A percentile compares a stretch with the other conserved stretches of the same genome.
These are phyloP conservation scores for Linnemannia schmuckeri DNA, from an alignment of 192 early-diverging fungal species.

Conservation along the genomic window DNA sequence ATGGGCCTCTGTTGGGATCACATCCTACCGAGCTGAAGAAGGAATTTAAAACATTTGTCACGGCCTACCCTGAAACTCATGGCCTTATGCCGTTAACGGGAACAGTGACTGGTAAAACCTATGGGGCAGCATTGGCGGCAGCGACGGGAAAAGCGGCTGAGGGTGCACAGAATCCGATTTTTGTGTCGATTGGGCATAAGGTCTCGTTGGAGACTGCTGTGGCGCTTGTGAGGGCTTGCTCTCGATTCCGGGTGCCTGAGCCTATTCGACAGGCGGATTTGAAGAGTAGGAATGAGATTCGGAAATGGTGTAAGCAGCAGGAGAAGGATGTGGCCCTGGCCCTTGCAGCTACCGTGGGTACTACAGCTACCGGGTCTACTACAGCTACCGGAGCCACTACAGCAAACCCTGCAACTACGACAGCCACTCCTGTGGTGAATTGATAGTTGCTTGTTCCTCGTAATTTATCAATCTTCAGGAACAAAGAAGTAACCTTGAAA, in stretches of 20 bases:
- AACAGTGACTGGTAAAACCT: constrained; percentile 59
- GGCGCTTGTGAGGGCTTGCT: constrained; percentile 71
- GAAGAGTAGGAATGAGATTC: constrained; percentile 68
- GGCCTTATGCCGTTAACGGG: constrained; percentile 61
- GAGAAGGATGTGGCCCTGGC: background rate
- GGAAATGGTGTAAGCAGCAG: constrained; percentile 39
- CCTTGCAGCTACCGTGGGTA: background rate
- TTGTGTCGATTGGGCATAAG: constrained; percentile 88
- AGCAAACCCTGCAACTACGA: background rate
- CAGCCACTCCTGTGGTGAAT: no score
- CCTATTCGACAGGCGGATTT: constrained; percentile 92
- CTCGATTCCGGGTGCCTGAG: constrained; percentile 83
- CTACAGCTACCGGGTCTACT: background rate
- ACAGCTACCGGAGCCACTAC: background rate
- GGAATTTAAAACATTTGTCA: constrained; percentile 33
- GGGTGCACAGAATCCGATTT: constrained; percentile 78
- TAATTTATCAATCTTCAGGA: background rate
- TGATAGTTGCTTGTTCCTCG: no score
- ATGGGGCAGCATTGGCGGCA: constrained; percentile 57
- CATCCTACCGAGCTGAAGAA: constrained; percentile 67
- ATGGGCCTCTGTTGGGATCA: constrained; percentile 61
- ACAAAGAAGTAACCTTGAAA: background rate
- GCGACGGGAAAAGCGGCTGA: constrained; percentile 13
- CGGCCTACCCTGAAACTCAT: constrained; percentile 10
- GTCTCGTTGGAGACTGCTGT: constrained; percentile 80